A percentile compares a stretch with the other conserved stretches of the same genome.
These are phyloP conservation scores for Apiospora saccharicola DNA, from an alignment of 2,329 filamentous ascomycete genomes.

Conservation along the genomic window DNA sequence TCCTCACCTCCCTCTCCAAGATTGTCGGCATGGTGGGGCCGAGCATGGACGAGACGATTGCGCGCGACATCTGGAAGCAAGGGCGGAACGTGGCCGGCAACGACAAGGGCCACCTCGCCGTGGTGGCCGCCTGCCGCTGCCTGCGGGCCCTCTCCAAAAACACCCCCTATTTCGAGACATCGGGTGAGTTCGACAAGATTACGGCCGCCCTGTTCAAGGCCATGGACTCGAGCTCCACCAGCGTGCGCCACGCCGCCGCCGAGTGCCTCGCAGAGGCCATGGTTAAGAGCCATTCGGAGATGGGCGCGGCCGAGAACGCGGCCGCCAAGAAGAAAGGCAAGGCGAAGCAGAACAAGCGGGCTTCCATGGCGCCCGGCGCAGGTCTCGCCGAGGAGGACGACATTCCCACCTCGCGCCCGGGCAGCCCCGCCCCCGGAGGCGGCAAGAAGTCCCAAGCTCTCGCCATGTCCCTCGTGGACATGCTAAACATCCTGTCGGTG, in stretches of 20 bases:
- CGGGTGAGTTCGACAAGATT: constrained; percentile 88
- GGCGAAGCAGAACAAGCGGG: constrained; percentile 62
- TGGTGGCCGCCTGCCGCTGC: constrained; percentile 80
- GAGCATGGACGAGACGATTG: constrained; percentile 83
- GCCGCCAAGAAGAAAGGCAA: constrained; percentile 72
- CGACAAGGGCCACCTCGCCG: constrained; percentile 85
- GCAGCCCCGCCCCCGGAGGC: constrained; percentile 70
- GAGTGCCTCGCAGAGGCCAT: constrained; percentile 85
- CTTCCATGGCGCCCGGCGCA: constrained; percentile 65
- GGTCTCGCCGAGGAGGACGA: constrained; percentile 79
- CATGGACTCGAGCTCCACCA: constrained; percentile 77
- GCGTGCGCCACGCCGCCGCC: constrained; percentile 85
- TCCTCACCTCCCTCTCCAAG: constrained; percentile 79
- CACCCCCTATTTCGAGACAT: constrained; percentile 86
- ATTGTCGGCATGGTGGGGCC: constrained; percentile 76
- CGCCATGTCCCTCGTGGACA: constrained; percentile 76
- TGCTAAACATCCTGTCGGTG: constrained; percentile 78
- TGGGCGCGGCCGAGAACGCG: constrained; percentile 53
- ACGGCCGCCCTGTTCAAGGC: constrained; percentile 85
- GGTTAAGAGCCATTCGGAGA: constrained; percentile 79
- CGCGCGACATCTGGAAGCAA: constrained; percentile 95
- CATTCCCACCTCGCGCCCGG: constrained; percentile 63
- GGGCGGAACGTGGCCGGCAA: constrained; percentile 75
- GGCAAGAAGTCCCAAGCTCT: constrained; percentile 77
- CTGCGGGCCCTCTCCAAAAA: constrained; percentile 75